Evolutionary conservation across 257 asterid genomes (phyloP).

Genomic region (Salvia rosmarinus): DNA sequence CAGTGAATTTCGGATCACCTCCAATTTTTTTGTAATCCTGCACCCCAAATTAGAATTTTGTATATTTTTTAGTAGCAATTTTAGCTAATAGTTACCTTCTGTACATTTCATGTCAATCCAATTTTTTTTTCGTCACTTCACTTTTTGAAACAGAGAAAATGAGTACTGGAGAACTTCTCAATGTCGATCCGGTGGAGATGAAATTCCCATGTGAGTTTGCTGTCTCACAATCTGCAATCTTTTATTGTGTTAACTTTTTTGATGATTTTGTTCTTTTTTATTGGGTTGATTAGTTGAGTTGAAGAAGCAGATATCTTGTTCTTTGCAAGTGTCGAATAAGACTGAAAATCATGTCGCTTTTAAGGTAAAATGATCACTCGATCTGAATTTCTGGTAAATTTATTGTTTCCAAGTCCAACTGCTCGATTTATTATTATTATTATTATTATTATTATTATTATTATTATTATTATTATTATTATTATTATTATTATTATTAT

Average conservation of each 20-base stretch:
- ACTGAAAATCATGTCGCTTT: constrained; percentile 77
- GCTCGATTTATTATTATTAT: neutral
- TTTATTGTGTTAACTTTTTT: neutral
- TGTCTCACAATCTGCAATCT: constrained; percentile 5
- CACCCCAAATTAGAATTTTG: neutral
- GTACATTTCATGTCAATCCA: constrained; percentile 33
- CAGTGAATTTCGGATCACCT: constrained; percentile 52
- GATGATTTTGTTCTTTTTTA: neutral
- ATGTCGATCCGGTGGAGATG: constrained; percentile 63
- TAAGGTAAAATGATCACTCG: constrained; percentile 53
- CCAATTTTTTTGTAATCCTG: neutral
- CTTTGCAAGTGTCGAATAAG: constrained; percentile 68
- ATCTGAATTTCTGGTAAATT: constrained; percentile 9
- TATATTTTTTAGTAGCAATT: constrained; percentile 11
- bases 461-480: neutral
- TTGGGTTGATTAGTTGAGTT: constrained; percentile 60
- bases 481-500: neutral
- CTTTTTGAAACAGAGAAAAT: constrained; percentile 29
- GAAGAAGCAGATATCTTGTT: constrained; percentile 82
- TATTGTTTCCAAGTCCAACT: neutral
- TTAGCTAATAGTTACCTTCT: constrained; percentile 19
- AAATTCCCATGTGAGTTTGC: constrained; percentile 61
- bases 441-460: neutral
- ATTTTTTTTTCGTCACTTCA: constrained; percentile 9
- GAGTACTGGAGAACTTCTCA: constrained; percentile 64